Conservation (phyloP, 1,139 yeast species). For the Pneumocystis carinii region DNA sequence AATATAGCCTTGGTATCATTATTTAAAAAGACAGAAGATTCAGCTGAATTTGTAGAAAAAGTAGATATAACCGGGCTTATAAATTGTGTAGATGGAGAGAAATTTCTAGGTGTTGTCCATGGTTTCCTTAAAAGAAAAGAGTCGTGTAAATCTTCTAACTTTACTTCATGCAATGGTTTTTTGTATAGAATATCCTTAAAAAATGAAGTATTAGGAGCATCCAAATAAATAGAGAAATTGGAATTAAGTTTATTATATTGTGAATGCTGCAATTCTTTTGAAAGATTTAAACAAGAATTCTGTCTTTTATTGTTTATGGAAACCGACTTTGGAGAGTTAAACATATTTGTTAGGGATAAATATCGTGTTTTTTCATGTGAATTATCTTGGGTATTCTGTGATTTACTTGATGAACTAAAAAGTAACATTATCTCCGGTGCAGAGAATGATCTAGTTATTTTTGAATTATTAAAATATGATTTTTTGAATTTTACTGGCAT, state of each 20-base stretch:
- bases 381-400: not conserved
- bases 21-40: not conserved
- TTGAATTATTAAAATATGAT: not conserved
- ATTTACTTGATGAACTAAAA: not conserved
- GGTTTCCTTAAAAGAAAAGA: not conserved
- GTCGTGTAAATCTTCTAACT: not conserved
- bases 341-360: not conserved
- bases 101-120: not conserved
- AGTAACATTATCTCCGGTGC: not conserved
- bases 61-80: not conserved
- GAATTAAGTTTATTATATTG: not conserved
- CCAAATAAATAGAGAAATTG: not conserved
- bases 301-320: not conserved
- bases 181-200: not conserved
- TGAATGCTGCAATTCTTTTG: not conserved
- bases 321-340: not conserved
- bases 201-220: not conserved
- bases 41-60: not conserved
- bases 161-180: not conserved
- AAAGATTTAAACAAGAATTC: not conserved
- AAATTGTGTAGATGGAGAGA: not conserved
- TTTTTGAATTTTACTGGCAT: not conserved
- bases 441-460: not conserved
- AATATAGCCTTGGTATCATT: not conserved
- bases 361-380: not conserved